Evolutionary conservation across 2,329 filamentous ascomycete genomes (phyloP), one percentile per base, ranked within the genome.

Genomic region (Anisogramma anomala): DNA sequence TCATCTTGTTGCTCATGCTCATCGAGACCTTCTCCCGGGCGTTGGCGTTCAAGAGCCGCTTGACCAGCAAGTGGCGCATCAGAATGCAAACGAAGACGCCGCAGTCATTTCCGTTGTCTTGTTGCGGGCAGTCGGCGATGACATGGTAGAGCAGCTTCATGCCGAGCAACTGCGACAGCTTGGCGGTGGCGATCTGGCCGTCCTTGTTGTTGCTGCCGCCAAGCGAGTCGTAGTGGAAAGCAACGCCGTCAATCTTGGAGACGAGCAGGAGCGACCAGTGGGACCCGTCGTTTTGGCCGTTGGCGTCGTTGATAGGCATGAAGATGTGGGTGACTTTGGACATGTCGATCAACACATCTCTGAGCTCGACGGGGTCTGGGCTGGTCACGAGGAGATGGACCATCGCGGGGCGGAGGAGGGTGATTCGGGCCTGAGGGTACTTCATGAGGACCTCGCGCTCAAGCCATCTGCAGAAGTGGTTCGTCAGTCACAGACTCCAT

Each of bases 221-320:
- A 19, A 96, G 69, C 1, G 82, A 89, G 63, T 98, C 91, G 64
- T 98, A 98, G 67, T 98, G 91, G 60, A 98, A 98, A 0, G 89
- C 85, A 2, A 94, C 79, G 7, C 85, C 79, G 57, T 98, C 91
- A 36, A 94, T 78, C 30, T 87, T 74, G 10, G 81, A 87, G 23
- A 98, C 88, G 2, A 98, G 74, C 1, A 98, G 77, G 0, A 98
- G 68, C 0, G 86, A 94, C 91, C 91, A 98, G 60, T 98, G 91
- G 3, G 82, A 84, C 28, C 91, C 91, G 42, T 81, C 66, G 36
- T 71, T 74, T 35, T 82, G 76, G 51, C 86, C 84, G 34, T 74
- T 72, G 53, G 79, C 84, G 64, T 98, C 88, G 62, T 95, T 96
- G 58, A 98, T 82, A 15, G 91, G 91, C 3, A 98, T 75, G 65